phyloP scores from a whole-genome alignment of 495 filamentous ascomycete genomes.

The Usnea hakonensis region DNA sequence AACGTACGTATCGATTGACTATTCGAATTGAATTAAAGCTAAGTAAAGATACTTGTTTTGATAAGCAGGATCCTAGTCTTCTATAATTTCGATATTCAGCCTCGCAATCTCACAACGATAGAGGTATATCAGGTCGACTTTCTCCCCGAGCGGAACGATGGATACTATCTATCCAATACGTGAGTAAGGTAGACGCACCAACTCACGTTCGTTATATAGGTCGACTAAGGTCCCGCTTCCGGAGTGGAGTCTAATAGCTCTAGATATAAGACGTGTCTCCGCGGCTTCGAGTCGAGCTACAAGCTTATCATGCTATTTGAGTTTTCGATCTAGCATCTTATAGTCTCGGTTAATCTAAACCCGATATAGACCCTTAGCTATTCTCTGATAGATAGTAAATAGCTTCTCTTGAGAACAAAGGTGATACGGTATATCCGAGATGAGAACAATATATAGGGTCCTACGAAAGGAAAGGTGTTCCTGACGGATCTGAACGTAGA shows the following conservation, averaged over 20 bases:
- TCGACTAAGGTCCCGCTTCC: not conserved
- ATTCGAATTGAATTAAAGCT: conserved; percentile 13
- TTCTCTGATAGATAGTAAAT: conserved; percentile 2
- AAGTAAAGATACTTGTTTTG: not conserved
- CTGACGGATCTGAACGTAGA: conserved; percentile 1
- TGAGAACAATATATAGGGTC: not conserved
- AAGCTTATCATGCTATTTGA: not conserved
- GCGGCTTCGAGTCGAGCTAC: not conserved
- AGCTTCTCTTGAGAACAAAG: not conserved
- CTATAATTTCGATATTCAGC: not conserved
- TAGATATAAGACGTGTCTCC: conserved; percentile 7
- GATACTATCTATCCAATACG: not conserved
- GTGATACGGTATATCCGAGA: not conserved
- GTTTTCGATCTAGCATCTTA: not conserved
- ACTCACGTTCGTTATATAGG: not conserved
- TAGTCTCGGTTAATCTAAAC: conserved; percentile 15
- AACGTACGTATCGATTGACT: not conserved
- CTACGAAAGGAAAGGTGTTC: not conserved
- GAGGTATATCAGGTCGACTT: conserved; percentile 5
- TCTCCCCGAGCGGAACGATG: conserved; percentile 3
- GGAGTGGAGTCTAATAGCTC: conserved; percentile 2
- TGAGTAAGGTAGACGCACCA: not conserved
- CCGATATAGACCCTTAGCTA: not conserved
- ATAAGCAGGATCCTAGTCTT: not conserved
- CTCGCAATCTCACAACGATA: not conserved